Conservation (phyloP, 2,329 filamentous ascomycete species). For the Fusarium robinianum region DNA sequence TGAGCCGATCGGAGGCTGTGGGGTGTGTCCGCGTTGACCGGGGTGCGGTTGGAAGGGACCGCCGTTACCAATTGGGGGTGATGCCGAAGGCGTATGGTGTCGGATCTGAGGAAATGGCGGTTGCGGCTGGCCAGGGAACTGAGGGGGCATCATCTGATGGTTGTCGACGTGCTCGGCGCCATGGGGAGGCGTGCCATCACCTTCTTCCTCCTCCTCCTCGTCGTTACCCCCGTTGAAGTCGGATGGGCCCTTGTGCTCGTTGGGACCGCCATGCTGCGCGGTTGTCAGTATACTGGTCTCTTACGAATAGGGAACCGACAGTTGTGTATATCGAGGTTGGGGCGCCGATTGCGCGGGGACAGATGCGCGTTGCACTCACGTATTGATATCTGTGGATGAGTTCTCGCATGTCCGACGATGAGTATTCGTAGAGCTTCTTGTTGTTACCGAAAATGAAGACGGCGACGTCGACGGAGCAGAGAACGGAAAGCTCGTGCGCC, state of each 20-base stretch:
- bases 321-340: too few species aligned
- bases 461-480: conserved; percentile 97
- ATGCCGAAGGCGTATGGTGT: conserved; percentile 81
- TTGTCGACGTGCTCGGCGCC: conserved; percentile 60
- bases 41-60: conserved; percentile 63
- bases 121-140: conserved; percentile 64
- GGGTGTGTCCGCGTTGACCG: conserved; percentile 71
- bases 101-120: conserved; percentile 78
- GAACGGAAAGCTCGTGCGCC: conserved; percentile 95
- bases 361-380: conserved; percentile 59
- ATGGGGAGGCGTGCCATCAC: conserved; percentile 71
- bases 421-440: conserved; percentile 99
- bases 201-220: conserved; percentile 80
- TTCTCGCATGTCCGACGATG: conserved; percentile 89
- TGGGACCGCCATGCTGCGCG: conserved; percentile 81
- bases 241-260: conserved; percentile 92
- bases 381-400: conserved; percentile 88
- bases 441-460: conserved; percentile 99
- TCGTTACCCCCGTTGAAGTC: conserved; percentile 90
- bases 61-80: conserved; percentile 83
- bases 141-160: conserved; percentile 71
- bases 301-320: too few species aligned
- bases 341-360: conserved; percentile 2
- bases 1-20: conserved; percentile 74
- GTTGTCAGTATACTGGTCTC: conserved; percentile 2